These are phyloP conservation scores for Pyrus betulifolia DNA, from an alignment of 306 rosid genomes.

Conservation along the genomic window DNA sequence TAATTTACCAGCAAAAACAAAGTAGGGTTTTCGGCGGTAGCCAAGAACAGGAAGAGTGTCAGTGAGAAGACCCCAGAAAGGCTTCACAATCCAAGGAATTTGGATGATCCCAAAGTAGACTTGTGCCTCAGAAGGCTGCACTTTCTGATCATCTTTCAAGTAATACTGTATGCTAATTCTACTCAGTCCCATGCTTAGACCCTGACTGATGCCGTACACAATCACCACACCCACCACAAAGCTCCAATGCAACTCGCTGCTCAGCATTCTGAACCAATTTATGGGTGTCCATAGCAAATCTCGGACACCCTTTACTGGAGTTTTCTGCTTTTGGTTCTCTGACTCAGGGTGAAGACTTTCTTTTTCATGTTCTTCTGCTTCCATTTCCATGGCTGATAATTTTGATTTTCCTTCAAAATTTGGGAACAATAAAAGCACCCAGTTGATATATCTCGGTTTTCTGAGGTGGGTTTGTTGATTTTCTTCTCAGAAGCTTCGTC, in stretches of 20 bases:
- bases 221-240: constrained; percentile 22
- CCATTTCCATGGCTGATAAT: not conserved
- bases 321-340: not conserved
- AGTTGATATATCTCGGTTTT: not conserved
- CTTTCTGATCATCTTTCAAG: constrained; percentile 28
- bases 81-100: constrained; percentile 25
- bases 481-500: not conserved
- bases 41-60: constrained; percentile 24
- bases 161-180: constrained; percentile 18
- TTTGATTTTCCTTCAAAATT: not conserved
- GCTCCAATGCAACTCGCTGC: constrained; percentile 23
- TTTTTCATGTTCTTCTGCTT: not conserved
- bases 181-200: constrained; percentile 18
- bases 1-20: constrained; percentile 25
- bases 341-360: not conserved
- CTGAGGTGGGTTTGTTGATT: not conserved
- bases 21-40: constrained; percentile 24
- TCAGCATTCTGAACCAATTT: constrained; percentile 25
- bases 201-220: constrained; percentile 29
- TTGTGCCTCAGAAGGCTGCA: constrained; percentile 28
- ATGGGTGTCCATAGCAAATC: constrained; percentile 7
- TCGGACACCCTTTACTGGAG: not conserved
- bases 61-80: constrained; percentile 25
- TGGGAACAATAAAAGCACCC: not conserved
- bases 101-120: constrained; percentile 15